These are phyloP conservation scores for Primulina eburnea DNA, from an alignment of 257 asterid species.

Conservation along the genomic window DNA sequence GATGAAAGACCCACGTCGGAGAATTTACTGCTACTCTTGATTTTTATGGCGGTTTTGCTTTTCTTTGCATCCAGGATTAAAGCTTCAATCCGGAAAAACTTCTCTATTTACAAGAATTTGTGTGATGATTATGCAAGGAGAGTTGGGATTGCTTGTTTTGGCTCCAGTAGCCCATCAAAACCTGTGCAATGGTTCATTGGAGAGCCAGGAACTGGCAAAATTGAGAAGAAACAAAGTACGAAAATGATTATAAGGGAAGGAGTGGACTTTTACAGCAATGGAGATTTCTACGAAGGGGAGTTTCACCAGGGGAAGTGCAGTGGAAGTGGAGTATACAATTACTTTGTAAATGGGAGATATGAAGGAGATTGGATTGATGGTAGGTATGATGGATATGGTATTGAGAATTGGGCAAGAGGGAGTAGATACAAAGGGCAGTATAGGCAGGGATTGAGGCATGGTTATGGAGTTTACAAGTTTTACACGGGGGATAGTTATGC, in stretches of 20 bases:
- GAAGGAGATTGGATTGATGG: conserved; percentile 61
- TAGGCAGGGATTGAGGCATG: conserved; percentile 45
- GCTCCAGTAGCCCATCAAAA: conserved; percentile 36
- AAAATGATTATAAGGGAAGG: conserved; percentile 53
- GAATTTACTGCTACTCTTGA: conserved; percentile 53
- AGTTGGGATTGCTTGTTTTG: conserved; percentile 36
- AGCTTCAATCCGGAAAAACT: conserved; percentile 21
- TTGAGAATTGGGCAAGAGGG: conserved; percentile 58
- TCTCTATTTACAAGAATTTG: conserved; percentile 32
- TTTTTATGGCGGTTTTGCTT: conserved; percentile 59
- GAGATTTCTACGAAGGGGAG: conserved; percentile 49
- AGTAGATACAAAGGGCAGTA: conserved; percentile 50
- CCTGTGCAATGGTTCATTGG: conserved; percentile 89
- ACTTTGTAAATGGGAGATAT: conserved; percentile 38
- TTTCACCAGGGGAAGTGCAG: conserved; percentile 43
- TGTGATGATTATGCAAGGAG: conserved; percentile 35
- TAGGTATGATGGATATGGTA: conserved; percentile 49
- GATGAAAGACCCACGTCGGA: conserved; percentile 57
- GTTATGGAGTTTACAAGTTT: conserved; percentile 45
- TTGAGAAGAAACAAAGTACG: conserved; percentile 12
- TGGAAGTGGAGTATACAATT: conserved; percentile 48
- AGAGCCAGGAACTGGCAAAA: conserved; percentile 33
- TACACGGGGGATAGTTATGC: conserved; percentile 49
- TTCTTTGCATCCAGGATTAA: conserved; percentile 47
- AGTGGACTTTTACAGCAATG: conserved; percentile 58